These are phyloP conservation scores for Pseudocercospora musae DNA, from an alignment of 2,329 filamentous ascomycete genomes.

Conservation along the genomic window DNA sequence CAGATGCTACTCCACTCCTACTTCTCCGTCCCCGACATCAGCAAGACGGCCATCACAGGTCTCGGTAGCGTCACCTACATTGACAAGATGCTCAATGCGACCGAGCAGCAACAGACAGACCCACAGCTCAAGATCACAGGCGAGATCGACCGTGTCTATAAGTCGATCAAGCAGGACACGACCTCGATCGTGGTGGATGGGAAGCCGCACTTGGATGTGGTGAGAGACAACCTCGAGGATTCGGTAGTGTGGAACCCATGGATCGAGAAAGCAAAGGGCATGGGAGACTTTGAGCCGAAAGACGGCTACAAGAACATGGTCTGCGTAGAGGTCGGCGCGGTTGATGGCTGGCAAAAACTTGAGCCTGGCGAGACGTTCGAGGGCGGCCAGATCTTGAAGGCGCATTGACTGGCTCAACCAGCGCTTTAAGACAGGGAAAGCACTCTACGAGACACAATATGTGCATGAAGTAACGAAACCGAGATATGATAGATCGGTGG, in stretches of 20 bases:
- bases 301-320: conserved; percentile 91
- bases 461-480: conserved; percentile 4
- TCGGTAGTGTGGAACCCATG: conserved; percentile 98
- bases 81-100: conserved; percentile 74
- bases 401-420: conserved; percentile 19
- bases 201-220: conserved; percentile 66
- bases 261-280: conserved; percentile 75
- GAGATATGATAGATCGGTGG: conserved; percentile 1
- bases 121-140: conserved; percentile 65
- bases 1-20: conserved; percentile 92
- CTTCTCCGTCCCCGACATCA: conserved; percentile 79
- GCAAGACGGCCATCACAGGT: conserved; percentile 67
- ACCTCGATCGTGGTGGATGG: conserved; percentile 63
- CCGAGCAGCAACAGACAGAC: conserved; percentile 62
- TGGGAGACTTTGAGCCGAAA: conserved; percentile 84
- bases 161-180: conserved; percentile 58
- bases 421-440: neutral
- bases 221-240: conserved; percentile 80
- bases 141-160: conserved; percentile 89
- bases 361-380: conserved; percentile 73
- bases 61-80: conserved; percentile 71
- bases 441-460: neutral
- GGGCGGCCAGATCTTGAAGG: conserved; percentile 56
- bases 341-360: conserved; percentile 76
- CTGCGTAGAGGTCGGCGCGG: conserved; percentile 86